Conservation (phyloP, 768 basidiomycete species). For the Termitomyces sp. region DNA sequence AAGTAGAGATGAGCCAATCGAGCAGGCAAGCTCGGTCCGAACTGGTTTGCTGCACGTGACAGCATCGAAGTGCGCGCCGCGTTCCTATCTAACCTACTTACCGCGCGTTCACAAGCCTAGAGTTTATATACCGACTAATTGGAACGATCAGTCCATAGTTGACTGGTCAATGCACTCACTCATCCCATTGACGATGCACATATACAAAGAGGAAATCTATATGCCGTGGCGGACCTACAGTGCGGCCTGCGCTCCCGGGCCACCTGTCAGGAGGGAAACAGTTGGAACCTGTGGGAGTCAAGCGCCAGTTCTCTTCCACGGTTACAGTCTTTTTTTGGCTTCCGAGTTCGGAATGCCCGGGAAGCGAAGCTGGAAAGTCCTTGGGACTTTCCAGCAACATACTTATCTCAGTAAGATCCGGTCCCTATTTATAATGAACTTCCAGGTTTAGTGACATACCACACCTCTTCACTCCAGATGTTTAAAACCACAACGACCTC, state of each 20-base stretch:
- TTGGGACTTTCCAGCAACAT: neutral
- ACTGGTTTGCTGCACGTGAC: neutral
- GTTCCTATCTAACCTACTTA: no score
- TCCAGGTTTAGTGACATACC: neutral
- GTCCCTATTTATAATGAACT: slow-evolving; percentile 1
- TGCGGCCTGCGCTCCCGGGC: neutral
- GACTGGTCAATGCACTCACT: no score
- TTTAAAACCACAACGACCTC: slow-evolving; percentile 1
- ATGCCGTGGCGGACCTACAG: no score
- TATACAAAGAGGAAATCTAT: neutral
- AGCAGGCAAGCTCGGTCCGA: neutral
- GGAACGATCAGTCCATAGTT: neutral
- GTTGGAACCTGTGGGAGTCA: neutral
- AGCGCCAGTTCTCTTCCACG: neutral
- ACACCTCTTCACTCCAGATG: slow-evolving; percentile 1
- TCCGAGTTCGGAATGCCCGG: slow-evolving; percentile 1
- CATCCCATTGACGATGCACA: no score
- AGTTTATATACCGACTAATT: no score
- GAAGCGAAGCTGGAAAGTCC: neutral
- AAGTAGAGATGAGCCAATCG: neutral
- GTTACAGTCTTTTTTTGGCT: no score
- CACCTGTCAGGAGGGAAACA: neutral
- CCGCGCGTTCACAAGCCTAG: no score
- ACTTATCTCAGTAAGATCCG: slow-evolving; percentile 10
- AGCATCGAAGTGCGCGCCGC: no score